Conservation (phyloP, 2,329 filamentous ascomycete genomes). For the Talaromyces pinophilus region DNA sequence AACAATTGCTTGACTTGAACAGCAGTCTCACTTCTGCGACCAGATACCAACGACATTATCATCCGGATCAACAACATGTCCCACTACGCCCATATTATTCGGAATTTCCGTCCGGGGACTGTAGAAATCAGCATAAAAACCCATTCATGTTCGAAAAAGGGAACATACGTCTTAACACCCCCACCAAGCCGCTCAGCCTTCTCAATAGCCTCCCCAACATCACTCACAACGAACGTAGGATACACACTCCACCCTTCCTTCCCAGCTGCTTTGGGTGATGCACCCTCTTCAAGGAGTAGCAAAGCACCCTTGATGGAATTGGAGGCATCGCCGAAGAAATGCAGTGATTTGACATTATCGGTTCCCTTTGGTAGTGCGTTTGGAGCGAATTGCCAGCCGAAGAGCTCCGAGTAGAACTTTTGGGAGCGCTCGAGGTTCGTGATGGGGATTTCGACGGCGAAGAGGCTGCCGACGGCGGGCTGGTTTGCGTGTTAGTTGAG, state of each 20-base stretch:
- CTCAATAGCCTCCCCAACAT: constrained; percentile 17
- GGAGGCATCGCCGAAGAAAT: constrained; percentile 19
- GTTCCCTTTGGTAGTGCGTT: constrained; percentile 8
- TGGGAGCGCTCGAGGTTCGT: constrained; percentile 14
- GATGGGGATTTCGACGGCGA: constrained; percentile 20
- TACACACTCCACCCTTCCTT: constrained; percentile 16
- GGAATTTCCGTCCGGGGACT: constrained; percentile 17
- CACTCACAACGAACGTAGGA: constrained; percentile 15
- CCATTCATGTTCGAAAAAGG: neutral
- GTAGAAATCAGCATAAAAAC: constrained; percentile 12
- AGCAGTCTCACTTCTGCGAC: constrained; percentile 17
- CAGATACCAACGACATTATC: constrained; percentile 14
- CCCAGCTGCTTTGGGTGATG: constrained; percentile 8
- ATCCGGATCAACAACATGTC: constrained; percentile 19
- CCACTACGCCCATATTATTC: constrained; percentile 16
- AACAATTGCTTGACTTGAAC: neutral
- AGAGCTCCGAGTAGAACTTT: constrained; percentile 19
- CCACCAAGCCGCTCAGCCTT: constrained; percentile 14
- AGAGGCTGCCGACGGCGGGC: constrained; percentile 15
- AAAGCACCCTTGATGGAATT: constrained; percentile 19
- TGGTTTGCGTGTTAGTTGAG: constrained; percentile 10
- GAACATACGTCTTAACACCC: constrained; percentile 15
- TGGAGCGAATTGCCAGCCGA: constrained; percentile 15
- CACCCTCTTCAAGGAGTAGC: constrained; percentile 17
- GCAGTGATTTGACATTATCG: constrained; percentile 16